Evolutionary conservation across 305 asterid species (phyloP), one percentile per base, ranked within the genome.

Genomic region (Solanum chacoense): DNA sequence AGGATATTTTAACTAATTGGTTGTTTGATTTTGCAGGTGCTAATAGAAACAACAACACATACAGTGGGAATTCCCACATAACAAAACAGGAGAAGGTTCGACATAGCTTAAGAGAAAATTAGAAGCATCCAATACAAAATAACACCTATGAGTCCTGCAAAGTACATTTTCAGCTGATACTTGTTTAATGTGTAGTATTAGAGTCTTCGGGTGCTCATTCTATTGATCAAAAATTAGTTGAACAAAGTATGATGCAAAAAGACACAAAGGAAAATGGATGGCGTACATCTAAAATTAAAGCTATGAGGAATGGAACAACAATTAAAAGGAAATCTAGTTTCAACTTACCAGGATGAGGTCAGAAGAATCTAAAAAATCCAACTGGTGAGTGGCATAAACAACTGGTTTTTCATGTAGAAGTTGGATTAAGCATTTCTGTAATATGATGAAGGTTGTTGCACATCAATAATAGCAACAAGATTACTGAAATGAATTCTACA

Each of bases 341-440:
- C 86, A 87, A 88, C 93, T 92, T 92, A 96, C 98, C 95, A 96
- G 77, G 37, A 96, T 94, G 45, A 95, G 94, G 50, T 96, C 98
- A 5, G 98, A 93, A 35, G 94, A 92, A 87, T 94, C 95, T 31
- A 96, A 85, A 88, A 95, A 94, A 55, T 96, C 98, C 90, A 95
- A 71, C 90, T 96, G 98, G 86, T 96, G 98, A 59, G 97, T 95
- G 38, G 91, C 95, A 88, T 96, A 96, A 76, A 95, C 89, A 8
- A 95, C 96, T 18, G 96, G 94, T 91, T 95, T 96, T 18, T 89
- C 35, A 4, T 88, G 88, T 90, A 95, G 88, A 80, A 92, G 96
- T 91, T 93, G 94, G 93, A 92, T 90, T 87, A 96, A 76, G 77
- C 98, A 94, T 85, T 94, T 95, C 97, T 96, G 96, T 91, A 92